Base-by-base conservation (phyloP, 2,329 filamentous ascomycete species). In the Lasiodiplodia citricola region DNA sequence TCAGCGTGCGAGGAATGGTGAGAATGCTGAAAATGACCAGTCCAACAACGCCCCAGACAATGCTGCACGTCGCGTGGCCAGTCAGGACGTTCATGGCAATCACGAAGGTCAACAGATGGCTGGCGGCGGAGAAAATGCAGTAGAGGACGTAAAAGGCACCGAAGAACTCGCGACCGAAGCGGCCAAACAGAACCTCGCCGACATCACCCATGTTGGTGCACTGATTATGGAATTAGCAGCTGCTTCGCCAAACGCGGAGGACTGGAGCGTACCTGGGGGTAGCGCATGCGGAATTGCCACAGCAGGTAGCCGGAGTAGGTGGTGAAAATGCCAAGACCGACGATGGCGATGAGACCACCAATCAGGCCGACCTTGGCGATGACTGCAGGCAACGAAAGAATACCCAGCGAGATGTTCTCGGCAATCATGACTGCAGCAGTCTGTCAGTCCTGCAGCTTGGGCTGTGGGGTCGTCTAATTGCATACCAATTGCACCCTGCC, bases 61-160 rank as follows among this genome's bases (percentile, higher is more conserved):
- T 87, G 3, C 88, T 89, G 77, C 90, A 92, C 0, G 86, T 84
- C 0, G 83, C 86, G 70, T 90, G 85, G 3, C 86, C 77, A 4
- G 88, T 89, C 64, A 92, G 82, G 63, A 85, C 88, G 73, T 89
- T 89, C 78, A 92, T 87, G 72, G 90, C 90, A 73, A 92, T 90
- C 38, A 85, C 86, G 72, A 92, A 92, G 0, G 90, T 91, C 70
- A 92, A 81, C 64, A 91, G 83, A 79, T 93, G 91, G n/a, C 89
- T 91, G 41, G 87, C 89, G 79, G 91, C 89, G 73, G 91, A 86
- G 79, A 93, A 91, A 38, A 78, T 73, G 55, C 78, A 69, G 71
- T 77, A 78, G 28, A 79, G 72, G 52, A 74, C 75, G 69, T 77
- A 78, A 67, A 93, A 75, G 78, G 90, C 88, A 71, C 90, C 87